phyloP scores from a whole-genome alignment of 2,329 filamentous ascomycete genomes.

The Alternaria incomplexa region DNA sequence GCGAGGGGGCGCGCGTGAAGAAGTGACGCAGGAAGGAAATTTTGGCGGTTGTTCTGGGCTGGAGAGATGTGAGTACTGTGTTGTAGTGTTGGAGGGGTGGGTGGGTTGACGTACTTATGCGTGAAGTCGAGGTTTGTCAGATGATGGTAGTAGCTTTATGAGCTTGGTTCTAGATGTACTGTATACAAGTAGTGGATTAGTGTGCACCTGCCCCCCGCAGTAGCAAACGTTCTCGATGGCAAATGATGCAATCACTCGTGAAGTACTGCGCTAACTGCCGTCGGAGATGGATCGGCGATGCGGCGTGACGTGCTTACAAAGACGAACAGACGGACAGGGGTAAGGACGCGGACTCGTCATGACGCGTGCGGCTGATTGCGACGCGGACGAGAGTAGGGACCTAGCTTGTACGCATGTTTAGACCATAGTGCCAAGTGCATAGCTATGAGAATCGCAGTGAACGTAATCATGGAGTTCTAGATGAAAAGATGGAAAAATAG shows the following conservation, averaged over 20 bases:
- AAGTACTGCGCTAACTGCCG: slow-evolving; percentile 10
- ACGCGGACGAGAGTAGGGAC: slow-evolving; percentile 3
- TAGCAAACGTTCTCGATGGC: slow-evolving; percentile 13
- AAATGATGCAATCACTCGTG: slow-evolving; percentile 42
- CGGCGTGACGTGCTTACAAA: slow-evolving; percentile 13
- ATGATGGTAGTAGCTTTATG: neutral
- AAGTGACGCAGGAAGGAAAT: slow-evolving; percentile 74
- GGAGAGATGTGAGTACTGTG: neutral
- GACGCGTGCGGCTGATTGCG: slow-evolving; percentile 9
- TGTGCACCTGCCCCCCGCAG: slow-evolving; percentile 39
- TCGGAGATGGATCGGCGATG: slow-evolving; percentile 11
- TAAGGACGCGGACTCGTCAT: neutral
- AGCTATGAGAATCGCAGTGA: neutral
- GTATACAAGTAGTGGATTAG: slow-evolving; percentile 29
- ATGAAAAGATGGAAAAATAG: neutral
- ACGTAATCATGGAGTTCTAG: neutral
- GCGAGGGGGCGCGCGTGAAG: slow-evolving; percentile 66
- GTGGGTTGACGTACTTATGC: neutral
- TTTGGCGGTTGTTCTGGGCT: slow-evolving; percentile 49
- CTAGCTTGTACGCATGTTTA: slow-evolving; percentile 1
- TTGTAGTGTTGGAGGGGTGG: neutral
- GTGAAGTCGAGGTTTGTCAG: neutral
- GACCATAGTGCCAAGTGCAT: neutral
- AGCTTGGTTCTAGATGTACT: slow-evolving; percentile 14
- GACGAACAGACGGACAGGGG: slow-evolving; percentile 2